Evolutionary conservation across 2,329 filamentous ascomycete species (phyloP), one percentile per base, ranked within the genome.

Genomic region (Gnomoniopsis sp.): DNA sequence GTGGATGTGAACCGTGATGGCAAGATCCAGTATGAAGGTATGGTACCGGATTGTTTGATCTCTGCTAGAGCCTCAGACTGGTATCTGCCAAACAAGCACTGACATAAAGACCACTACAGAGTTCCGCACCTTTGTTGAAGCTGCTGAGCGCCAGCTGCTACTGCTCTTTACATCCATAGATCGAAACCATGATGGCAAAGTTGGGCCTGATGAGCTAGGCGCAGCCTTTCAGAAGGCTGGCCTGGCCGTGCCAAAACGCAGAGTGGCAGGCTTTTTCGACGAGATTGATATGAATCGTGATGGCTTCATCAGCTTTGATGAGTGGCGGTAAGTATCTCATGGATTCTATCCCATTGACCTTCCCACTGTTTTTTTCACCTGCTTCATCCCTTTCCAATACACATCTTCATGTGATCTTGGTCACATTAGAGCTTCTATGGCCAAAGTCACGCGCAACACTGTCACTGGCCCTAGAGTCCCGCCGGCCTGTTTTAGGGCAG

Each of bases 281-380:
- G 89, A 96, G 71, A 89, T 99, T 67, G 95, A 99, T 72, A 82
- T 85, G 70, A 93, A 99, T 75, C 84, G 88, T 66, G 93, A 99
- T 72, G 92, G 92, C 50, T 86, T 78, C 63, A 96, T 98, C 66
- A 92, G 83, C 63, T 98, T 96, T 74, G 87, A 91, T 65, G 95
- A 99, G 81, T 98, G 95, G 95, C 88, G 93, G 93, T 97, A 86
- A 75, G 88, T n/a, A 54, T 41, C 23, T 61, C 50, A 34, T 53
- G 58, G 57, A 21, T 55, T 63, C 59, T 61, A 8, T 49, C 53
- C 57, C 55, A 38, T 58, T 44, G 50, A 57, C 36, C 38, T 26
- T 50, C 15, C 19, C 21, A 14, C 49, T 17, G 26, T 34, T 43
- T 7, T 26, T 15, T 19, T 17, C 17, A 6, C n/a, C 2, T 8